These are phyloP conservation scores for Xylaria sp. DNA, from an alignment of 2,329 filamentous ascomycete genomes.

Conservation along the genomic window DNA sequence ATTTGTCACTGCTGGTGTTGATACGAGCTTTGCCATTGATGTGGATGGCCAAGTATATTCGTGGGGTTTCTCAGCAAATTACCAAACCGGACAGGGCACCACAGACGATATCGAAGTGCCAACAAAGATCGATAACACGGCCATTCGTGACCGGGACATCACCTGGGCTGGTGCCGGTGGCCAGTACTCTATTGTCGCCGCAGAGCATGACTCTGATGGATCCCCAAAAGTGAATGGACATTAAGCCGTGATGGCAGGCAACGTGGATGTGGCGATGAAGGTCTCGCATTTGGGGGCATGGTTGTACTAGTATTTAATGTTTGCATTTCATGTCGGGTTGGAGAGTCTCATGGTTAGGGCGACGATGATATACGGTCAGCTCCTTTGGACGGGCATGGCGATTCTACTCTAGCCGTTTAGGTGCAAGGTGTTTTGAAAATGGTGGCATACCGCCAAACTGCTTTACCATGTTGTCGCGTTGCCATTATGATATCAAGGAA, in stretches of 20 bases:
- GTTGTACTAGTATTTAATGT: slow-evolving; percentile 32
- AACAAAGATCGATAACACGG: slow-evolving; percentile 85
- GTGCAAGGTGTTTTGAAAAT: slow-evolving; percentile 5
- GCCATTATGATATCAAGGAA: not conserved
- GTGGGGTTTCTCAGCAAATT: slow-evolving; percentile 85
- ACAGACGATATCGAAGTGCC: slow-evolving; percentile 83
- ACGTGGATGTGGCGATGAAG: not conserved
- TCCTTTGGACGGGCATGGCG: slow-evolving; percentile 17
- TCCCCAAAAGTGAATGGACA: slow-evolving; percentile 24
- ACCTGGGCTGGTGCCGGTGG: slow-evolving; percentile 87
- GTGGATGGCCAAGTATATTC: slow-evolving; percentile 76
- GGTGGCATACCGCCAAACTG: slow-evolving; percentile 9
- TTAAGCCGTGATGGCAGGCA: not conserved
- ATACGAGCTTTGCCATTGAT: slow-evolving; percentile 79
- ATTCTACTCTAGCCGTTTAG: not conserved
- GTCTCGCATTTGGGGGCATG: slow-evolving; percentile 9
- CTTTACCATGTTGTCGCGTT: slow-evolving; percentile 13
- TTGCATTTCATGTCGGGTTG: slow-evolving; percentile 30
- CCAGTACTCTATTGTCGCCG: slow-evolving; percentile 70
- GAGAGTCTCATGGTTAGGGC: slow-evolving; percentile 10
- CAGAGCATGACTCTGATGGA: slow-evolving; percentile 14
- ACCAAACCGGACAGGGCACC: slow-evolving; percentile 81
- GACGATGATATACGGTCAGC: not conserved
- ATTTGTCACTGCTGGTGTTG: slow-evolving; percentile 71
- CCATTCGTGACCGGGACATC: slow-evolving; percentile 78